Evolutionary conservation across 441 rosid genomes (phyloP), one percentile per base, ranked within the genome.

Genomic region (Aquilaria agallochum): DNA sequence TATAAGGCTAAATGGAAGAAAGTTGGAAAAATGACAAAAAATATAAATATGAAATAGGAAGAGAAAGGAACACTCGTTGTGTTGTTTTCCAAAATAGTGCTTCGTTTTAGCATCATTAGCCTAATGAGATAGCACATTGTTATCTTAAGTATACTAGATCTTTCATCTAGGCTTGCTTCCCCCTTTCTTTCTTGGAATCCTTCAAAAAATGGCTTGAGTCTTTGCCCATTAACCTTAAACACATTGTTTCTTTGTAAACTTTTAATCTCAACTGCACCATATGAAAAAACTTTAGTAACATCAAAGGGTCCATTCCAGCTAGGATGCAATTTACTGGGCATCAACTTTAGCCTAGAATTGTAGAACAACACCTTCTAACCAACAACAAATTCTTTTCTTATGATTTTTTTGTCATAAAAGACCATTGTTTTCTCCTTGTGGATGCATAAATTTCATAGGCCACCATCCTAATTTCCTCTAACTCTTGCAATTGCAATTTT

Each of bases 281-380:
- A 54, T 27, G 9, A 20, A 31, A 27, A 55, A 2, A 55, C 58
- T 20, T 55, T 55, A 55, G 58, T 55, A 55, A 55, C 42, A 55
- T 20, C 40, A 55, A 55, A 55, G 27, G 58, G 40, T 9, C 58
- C 58, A 31, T 20, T 31, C 58, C 58, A 55, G 3, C 32, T 9
- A 31, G 12, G 27, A 6, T 10, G 4, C 40, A 55, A 10, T 13
- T 55, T 55, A 30, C 40, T 11, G 3, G 51, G 11, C 3, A 49
- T 2, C 3, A 3, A 5, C 8, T 49, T 49, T 3, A 49, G 12
- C 8, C 51, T 10, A 10, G 51, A 49, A 49, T 49, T 15, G 15
- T 15, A 10, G 8, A 49, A 14, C 3, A 49, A 9, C 3, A 49
- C 15, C 8, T 49, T 49, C 4, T 49, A 5, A 34, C 40, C 40